These are phyloP conservation scores for Castanopsis chinensis DNA, from an alignment of 306 rosid genomes.

Conservation along the genomic window DNA sequence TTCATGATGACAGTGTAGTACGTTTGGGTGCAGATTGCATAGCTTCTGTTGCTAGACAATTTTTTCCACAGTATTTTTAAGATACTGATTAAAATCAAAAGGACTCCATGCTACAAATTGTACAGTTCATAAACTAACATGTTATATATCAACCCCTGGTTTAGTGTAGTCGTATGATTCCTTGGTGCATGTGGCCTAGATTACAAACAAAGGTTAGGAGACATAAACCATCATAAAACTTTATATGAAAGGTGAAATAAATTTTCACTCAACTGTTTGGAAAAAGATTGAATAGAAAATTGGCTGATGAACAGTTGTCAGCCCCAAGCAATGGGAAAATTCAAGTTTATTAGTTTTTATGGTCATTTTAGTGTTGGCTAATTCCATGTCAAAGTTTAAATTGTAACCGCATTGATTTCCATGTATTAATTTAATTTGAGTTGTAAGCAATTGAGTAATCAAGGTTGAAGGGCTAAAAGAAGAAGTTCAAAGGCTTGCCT, in stretches of 20 bases:
- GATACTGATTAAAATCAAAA: background rate
- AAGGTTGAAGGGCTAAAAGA: too few species aligned
- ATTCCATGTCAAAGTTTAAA: too few species aligned
- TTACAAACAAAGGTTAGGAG: too few species aligned
- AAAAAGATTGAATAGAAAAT: background rate
- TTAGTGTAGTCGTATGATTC: background rate
- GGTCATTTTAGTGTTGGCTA: too few species aligned
- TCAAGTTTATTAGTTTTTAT: background rate
- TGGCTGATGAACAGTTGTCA: background rate
- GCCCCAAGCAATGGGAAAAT: background rate
- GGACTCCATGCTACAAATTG: background rate
- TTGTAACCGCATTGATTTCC: too few species aligned
- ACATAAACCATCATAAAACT: background rate
- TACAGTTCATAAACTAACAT: background rate
- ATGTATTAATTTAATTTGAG: too few species aligned
- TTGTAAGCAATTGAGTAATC: too few species aligned
- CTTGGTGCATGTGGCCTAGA: background rate
- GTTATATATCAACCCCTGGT: background rate
- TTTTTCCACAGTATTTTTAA: background rate
- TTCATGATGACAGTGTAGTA: background rate
- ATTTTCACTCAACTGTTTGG: background rate
- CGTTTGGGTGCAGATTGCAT: background rate
- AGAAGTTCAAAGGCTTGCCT: too few species aligned
- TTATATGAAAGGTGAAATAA: background rate
- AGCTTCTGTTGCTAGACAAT: background rate